Evolutionary conservation across 2,329 filamentous ascomycete genomes (phyloP), one percentile per base, ranked within the genome.

Genomic region (Hypoxylon sp.): DNA sequence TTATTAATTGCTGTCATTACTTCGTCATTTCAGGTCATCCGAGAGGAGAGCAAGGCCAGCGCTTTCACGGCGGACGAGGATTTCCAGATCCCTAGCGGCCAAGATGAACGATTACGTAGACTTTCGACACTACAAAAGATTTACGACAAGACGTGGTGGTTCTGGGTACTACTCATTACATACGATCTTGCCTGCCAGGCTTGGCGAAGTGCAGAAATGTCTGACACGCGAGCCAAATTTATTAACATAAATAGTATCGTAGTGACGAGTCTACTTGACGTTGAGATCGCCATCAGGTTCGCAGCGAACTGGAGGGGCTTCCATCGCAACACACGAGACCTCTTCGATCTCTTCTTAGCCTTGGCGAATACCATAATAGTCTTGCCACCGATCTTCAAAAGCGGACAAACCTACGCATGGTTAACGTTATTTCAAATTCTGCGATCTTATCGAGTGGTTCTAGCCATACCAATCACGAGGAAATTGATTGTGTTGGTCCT

Each of bases 11-110:
- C 96, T 2, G 96, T 99, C 75, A 99, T 99, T 77, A 99, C 96
- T 0, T 97, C 96, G 4, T 98, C 95, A 0, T 99, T 99, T 76
- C 96, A 99, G 78, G 93, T 99, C 71, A 99, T 99, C 74, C 89
- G 96, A 70, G 97, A 99, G 82, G 96, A 99, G 78, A 97, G 93
- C 81, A 94, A 92, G 79, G 90, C 91, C 32, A 98, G 94, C 81
- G 96, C 97, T 2, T 99, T 99, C 79, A 94, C 94, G 3, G 89
- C 89, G 11, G 88, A 93, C 63, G 87, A 93, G 41, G 86, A 87
- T 68, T 80, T 79, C 3, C 73, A 80, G 1, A 63, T 79, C 13
- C 75, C 78, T 55, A 74, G 73, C 38, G 76, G 65, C 65, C 77
- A 73, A 74, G 85, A 82, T 65, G 83, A 78, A 73, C 80, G 69